Base-by-base conservation (phyloP, 1,139 yeast genomes). In the Ogataea hybrid region DNA sequence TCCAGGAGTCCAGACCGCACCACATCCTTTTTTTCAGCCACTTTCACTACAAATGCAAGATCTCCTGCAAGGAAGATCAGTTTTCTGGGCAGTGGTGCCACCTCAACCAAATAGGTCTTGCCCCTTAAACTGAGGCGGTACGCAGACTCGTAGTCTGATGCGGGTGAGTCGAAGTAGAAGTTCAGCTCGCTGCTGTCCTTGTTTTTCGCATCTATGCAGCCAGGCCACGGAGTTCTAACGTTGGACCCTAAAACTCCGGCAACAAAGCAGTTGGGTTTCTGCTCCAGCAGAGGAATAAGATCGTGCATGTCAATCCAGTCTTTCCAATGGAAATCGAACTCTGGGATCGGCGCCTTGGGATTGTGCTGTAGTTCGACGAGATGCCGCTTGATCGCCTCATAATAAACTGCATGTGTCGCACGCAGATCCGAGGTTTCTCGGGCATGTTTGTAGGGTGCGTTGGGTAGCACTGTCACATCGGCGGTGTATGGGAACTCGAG, bases 201-300 rank as follows among this genome's bases (percentile, higher is more conserved):
- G 3, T 39, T 18, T 6, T 44, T 33, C n/a, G 31, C 33, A 46
- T 65, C 67, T 2, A 62, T 44, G 53, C 69, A 65, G 27, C 62
- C 66, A 3, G 58, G 45, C 69, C 69, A 65, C n/a, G 65, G 61
- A 10, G 63, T 61, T 50, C 69, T 54, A 2, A 61, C 51, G 4
- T 60, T 59, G 11, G 67, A 56, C 33, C 68, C 69, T 7, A 64
- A 43, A 1, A 65, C 67, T 33, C 68, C 68, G 11, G 65, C 64
- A 42, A 65, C 56, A 42, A 64, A 64, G 48, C 69, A 65, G 37
- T 53, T 63, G 34, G 68, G 68, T 43, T 62, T 64, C 42, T 65
- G 68, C 22, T 53, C 57, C 6, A 64, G 35, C 12, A 65, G 40
- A 0, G 66, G 66, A 12, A 54, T 52, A 33, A 65, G 47, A 16